phyloP scores from a whole-genome alignment of 2,329 filamentous ascomycete genomes.

The Alternaria gansuensis region DNA sequence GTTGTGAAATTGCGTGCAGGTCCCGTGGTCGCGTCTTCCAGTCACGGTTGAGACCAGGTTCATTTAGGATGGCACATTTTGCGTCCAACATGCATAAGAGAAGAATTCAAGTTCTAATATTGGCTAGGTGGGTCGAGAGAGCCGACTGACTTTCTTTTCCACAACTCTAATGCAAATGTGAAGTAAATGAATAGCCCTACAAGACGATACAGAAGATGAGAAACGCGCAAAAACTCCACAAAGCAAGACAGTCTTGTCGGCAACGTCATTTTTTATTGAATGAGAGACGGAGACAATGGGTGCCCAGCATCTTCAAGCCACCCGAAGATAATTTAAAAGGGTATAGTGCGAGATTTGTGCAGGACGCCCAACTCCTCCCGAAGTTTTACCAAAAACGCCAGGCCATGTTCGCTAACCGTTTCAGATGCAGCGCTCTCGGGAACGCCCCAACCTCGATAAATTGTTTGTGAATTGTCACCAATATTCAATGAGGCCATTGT shows the following conservation, averaged over 20 bases:
- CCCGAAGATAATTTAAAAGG: not conserved
- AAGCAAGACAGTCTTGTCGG: not conserved
- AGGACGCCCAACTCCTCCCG: not conserved
- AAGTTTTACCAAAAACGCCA: not conserved
- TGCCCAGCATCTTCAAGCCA: not conserved
- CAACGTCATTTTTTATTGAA: not conserved
- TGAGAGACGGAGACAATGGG: not conserved
- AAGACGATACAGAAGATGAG: no score
- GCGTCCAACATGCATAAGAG: no score
- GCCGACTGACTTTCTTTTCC: no score
- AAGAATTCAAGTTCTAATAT: no score
- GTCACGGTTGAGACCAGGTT: no score
- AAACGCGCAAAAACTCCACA: no score
- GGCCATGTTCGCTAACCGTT: not conserved
- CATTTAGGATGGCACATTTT: no score
- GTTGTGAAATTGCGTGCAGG: no score
- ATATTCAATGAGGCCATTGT: not conserved
- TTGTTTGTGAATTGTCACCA: not conserved
- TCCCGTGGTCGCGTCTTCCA: no score
- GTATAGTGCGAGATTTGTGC: not conserved
- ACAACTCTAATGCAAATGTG: no score
- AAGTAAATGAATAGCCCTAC: no score
- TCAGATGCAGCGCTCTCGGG: not conserved
- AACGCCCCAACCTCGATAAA: not conserved
- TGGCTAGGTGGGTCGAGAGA: no score